These are phyloP conservation scores for Steccherinum ochraceum DNA, from an alignment of 768 basidiomycete species.

Conservation along the genomic window DNA sequence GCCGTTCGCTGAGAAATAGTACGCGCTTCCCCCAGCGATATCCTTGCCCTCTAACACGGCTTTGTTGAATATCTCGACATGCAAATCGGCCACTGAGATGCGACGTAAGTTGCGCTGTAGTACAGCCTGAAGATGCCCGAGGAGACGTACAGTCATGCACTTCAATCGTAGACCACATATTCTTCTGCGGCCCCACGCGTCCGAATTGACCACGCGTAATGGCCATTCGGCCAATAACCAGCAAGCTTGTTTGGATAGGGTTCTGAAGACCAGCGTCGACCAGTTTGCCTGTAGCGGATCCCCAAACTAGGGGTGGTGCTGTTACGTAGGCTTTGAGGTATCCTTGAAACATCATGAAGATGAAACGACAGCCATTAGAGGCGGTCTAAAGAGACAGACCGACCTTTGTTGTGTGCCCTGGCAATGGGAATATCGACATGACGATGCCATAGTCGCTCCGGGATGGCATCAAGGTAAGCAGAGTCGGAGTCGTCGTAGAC, in stretches of 20 bases:
- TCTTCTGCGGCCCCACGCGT: not conserved
- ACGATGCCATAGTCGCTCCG: conserved; percentile 32
- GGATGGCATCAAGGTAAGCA: not conserved
- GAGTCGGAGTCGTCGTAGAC: not conserved
- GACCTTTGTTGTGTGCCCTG: conserved; percentile 32
- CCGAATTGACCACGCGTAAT: not conserved
- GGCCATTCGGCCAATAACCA: not conserved
- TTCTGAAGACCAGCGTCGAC: conserved; percentile 48
- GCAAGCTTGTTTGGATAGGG: conserved; percentile 4
- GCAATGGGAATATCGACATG: conserved; percentile 44
- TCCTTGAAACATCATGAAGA: conserved; percentile 21
- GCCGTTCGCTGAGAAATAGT: conserved; percentile 23
- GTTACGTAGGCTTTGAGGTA: conserved; percentile 41
- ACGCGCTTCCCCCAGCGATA: conserved; percentile 26
- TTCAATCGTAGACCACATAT: not conserved
- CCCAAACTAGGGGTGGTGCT: conserved; percentile 52
- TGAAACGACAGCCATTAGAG: not conserved
- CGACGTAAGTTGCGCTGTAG: no score
- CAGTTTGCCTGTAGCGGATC: conserved; percentile 40
- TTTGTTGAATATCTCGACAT: conserved; percentile 32
- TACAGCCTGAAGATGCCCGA: no score
- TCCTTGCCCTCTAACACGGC: conserved; percentile 17
- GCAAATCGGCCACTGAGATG: conserved; percentile 29
- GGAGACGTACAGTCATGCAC: not conserved
- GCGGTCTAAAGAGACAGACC: no score